Evolutionary conservation across 2,329 filamentous ascomycete genomes (phyloP), one percentile per base, ranked within the genome.

Genomic region (Exophiala aquamarina): DNA sequence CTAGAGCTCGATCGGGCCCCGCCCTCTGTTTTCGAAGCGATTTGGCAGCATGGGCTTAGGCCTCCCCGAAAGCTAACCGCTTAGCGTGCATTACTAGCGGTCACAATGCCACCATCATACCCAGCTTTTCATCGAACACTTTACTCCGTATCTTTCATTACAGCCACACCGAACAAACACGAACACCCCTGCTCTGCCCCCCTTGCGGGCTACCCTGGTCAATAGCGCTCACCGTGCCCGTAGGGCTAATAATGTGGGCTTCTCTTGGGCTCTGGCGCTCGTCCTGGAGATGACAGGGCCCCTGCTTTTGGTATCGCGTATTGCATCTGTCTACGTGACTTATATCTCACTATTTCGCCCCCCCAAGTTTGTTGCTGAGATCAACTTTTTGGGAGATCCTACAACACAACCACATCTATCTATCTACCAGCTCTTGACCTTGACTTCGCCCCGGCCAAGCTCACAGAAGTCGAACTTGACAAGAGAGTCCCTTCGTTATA

Each of bases 321-420:
- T 14, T 34, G 15, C 14, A 33, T 44, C 17, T 44, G 10, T 44
- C 31, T 32, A 49, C 39, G 50, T 26, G 23, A 39, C 52, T 38
- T 55, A 55, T 55, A 55, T 49, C 52, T 55, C 45, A 47, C 41
- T 48, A 55, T 55, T 55, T 55, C 49, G 49, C 52, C 52, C 52
- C 50, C 47, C 41, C 9, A 19, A 43, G 33, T 28, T 20, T 40
- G 48, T 44, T 39, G 38, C 49, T 47, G 45, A 44, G 48, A 39
- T 19, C 49, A 49, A 42, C 49, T 32, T 37, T 32, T 19, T 35
- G 31, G 33, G 35, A 39, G 44, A 37, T 38, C 37, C 47, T 45
- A 35, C 10, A 32, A 20, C 32, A 28, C 6, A 20, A 28, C 13
- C 11, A 10, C 21, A 38, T 39, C 40, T 14, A 13, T 28, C 33